Evolutionary conservation across 345 rosid genomes (phyloP), one percentile per base, ranked within the genome.

Genomic region (Cardamine occulta): DNA sequence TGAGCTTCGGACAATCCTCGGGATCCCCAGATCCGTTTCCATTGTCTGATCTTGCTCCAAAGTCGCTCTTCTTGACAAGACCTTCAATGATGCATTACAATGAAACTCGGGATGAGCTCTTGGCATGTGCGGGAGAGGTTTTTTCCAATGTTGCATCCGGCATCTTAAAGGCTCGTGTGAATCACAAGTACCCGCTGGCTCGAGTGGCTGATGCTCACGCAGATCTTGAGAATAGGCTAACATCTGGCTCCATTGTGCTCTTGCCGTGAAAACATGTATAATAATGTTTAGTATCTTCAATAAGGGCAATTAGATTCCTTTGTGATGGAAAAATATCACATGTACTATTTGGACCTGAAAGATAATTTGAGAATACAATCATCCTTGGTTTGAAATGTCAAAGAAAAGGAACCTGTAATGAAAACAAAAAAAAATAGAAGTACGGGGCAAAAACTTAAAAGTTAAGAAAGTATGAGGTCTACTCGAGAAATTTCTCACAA

Each of bases 1-100:
- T 95, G 82, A 83, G 87, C 69, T 92, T 86, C 49, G 97, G 99
- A 61, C 93, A 89, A 79, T 92, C 97, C 40, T 95, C 99, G 0
- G 97, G 99, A 26, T 10, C 72, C 11, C 90, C 85, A 7, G 96
- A 95, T 72, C 94, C 97, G 6, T 63, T 90, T 77, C 90, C 94
- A 31, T 55, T 92, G 63, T 81, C 97, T 23, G 93, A 89, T n/a
- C 87, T 92, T 6, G 87, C 82, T 5, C 72, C 92, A 4, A 95
- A 90, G 68, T 83, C 89, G 1, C 82, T 95, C 77, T 95, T 85
- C 87, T 81, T 95, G 81, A 90, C 96, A 0, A 87, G 97, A 83
- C 98, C 97, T 3, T 68, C 89, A 18, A 55, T 92, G 70, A 84
- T 91, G 91, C 90, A 80, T 8, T 92, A 90, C 85, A 89, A 84